phyloP scores from a whole-genome alignment of 1,139 yeast genomes.

The Pichia kudriavzevii region DNA sequence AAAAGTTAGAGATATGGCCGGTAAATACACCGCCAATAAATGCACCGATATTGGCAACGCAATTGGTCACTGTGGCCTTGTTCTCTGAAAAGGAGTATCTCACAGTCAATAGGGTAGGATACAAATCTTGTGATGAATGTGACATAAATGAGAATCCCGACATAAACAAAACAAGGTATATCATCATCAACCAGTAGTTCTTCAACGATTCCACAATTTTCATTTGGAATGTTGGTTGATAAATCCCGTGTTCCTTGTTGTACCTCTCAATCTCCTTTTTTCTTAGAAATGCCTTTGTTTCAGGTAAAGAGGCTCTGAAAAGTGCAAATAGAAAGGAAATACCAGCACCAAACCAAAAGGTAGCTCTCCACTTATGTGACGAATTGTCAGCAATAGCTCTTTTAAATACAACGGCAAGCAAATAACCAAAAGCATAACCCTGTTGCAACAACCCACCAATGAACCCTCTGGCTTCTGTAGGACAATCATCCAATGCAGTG shows the following conservation, averaged over 20 bases:
- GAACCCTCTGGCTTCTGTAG: conserved; percentile 53
- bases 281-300: conserved; percentile 46
- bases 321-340: conserved; percentile 49
- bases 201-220: conserved; percentile 30
- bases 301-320: conserved; percentile 52
- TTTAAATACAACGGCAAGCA: conserved; percentile 55
- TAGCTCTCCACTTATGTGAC: conserved; percentile 60
- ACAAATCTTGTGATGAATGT: conserved; percentile 69
- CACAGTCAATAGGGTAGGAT: conserved; percentile 53
- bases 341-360: conserved; percentile 76
- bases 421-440: conserved; percentile 67
- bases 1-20: conserved; percentile 53
- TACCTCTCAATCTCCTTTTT: conserved; percentile 28
- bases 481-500: conserved; percentile 62
- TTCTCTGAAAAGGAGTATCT: conserved; percentile 45
- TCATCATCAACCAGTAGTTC: conserved; percentile 37
- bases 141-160: conserved; percentile 62
- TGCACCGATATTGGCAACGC: conserved; percentile 67
- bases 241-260: conserved; percentile 25
- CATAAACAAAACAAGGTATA: conserved; percentile 49
- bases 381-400: conserved; percentile 51
- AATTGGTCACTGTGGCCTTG: conserved; percentile 57
- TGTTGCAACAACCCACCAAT: conserved; percentile 63
- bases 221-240: conserved; percentile 22
- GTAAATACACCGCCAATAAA: conserved; percentile 53